phyloP scores from a whole-genome alignment of 176 grass and related monocot genomes.

The Ensete ventricosum region DNA sequence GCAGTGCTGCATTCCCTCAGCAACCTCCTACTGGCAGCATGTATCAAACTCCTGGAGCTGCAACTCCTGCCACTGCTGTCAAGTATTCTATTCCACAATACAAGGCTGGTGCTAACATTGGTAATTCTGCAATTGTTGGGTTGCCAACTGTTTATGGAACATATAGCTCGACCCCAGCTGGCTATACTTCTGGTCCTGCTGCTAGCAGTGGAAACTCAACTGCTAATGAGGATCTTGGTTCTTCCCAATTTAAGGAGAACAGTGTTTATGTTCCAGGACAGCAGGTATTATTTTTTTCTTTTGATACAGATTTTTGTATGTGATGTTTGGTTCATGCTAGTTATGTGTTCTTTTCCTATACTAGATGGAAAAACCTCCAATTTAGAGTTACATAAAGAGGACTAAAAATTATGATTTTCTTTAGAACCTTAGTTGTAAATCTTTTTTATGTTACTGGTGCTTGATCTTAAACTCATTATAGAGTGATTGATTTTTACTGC shows the following conservation, averaged over 20 bases:
- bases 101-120: conserved; percentile 59
- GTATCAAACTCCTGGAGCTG: conserved; percentile 41
- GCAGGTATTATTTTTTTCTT: conserved; percentile 32
- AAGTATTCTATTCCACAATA: conserved; percentile 52
- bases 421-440: too few species aligned
- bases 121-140: conserved; percentile 46
- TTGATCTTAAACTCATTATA: too few species aligned
- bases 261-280: conserved; percentile 64
- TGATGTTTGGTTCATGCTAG: neutral
- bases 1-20: conserved; percentile 56
- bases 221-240: conserved; percentile 46
- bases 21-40: conserved; percentile 52
- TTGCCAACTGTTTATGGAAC: conserved; percentile 42
- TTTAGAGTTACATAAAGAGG: too few species aligned
- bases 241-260: conserved; percentile 67
- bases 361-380: neutral
- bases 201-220: conserved; percentile 39
- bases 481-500: too few species aligned
- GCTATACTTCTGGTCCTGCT: conserved; percentile 38
- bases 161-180: conserved; percentile 49
- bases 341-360: neutral
- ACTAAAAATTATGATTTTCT: too few species aligned
- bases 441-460: too few species aligned
- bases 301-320: neutral
- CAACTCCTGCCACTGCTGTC: conserved; percentile 35